Conservation (phyloP, 2,329 filamentous ascomycete genomes). For the Fusarium transvaalense region DNA sequence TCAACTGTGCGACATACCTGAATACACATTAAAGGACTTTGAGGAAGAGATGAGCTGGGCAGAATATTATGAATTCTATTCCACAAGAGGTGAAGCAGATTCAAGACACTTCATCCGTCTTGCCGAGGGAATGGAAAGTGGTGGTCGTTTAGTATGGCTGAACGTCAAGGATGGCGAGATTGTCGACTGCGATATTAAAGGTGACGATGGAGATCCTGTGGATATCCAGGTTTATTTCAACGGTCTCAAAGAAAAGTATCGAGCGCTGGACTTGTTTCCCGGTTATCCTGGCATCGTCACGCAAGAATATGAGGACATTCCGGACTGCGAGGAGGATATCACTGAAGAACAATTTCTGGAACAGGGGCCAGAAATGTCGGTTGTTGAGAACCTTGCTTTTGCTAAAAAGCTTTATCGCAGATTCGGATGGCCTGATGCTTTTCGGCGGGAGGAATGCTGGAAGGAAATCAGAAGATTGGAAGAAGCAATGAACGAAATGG, state of each 20-base stretch:
- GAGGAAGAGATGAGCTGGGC: not conserved
- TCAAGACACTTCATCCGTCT: not conserved
- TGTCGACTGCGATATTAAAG: not conserved
- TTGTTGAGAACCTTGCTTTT: not conserved
- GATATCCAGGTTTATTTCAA: not conserved
- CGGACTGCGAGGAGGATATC: not conserved
- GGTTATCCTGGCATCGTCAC: not conserved
- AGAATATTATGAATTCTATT: not conserved
- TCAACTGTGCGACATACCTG: not conserved
- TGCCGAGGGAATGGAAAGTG: not conserved
- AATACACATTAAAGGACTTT: not conserved
- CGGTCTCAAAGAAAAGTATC: not conserved
- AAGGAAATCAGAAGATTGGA: not conserved
- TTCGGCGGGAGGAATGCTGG: not conserved
- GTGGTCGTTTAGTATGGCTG: not conserved
- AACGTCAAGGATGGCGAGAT: slow-evolving; percentile 2
- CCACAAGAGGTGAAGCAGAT: not conserved
- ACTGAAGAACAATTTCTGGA: not conserved
- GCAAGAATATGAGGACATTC: not conserved
- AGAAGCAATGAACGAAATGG: not conserved
- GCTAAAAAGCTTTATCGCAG: not conserved
- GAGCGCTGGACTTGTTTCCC: not conserved
- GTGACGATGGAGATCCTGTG: not conserved
- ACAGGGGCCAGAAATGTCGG: not conserved
- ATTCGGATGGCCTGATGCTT: slow-evolving; percentile 1